Base-by-base conservation (phyloP, 2,329 filamentous ascomycete species). In the Ceratocystis papillata region DNA sequence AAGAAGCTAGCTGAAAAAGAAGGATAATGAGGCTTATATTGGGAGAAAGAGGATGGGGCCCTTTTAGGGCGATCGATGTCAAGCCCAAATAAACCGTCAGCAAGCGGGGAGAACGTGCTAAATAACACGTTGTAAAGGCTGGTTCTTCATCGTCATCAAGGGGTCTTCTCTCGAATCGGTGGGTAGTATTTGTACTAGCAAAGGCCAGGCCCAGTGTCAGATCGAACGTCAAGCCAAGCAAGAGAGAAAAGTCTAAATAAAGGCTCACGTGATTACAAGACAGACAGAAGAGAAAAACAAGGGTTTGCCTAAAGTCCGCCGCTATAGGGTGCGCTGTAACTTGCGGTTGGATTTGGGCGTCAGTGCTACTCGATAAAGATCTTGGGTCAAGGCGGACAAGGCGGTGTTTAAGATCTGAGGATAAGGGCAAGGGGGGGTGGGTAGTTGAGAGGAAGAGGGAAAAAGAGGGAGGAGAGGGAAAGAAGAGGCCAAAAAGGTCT, bases 311-410 rank as follows among this genome's bases (percentile, higher is more conserved):
- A 41, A 12, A 41, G 37, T 41, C 37, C 37, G 37, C 20, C 48
- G 20, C 48, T 12, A 8, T 22, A 30, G 30, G 28, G 53, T 57
- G 53, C 53, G 28, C 53, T 33, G 53, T 17, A 33, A 57, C 53
- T 57, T n/a, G 53, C 53, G 53, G 53, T 15, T 30, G 53, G 53
- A 57, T 57, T 53, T 57, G 28, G 7, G n/a, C 17, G 53, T 57
- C 22, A 57, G 53, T 57, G 53, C 53, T n/a, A 30, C 53, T 33
- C 8, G 28, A 28, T 8, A 53, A 28, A 28, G 53, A 57, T 57
- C 53, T 57, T 57, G 53, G 53, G 53, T 20, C 48, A 50, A 20
- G 48, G 46, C 46, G 46, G n/a, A 10, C 53, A 28, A 57, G 53
- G 48, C n/a, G n/a, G 48, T 25, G n/a, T 8, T 57, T 25, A 33